phyloP scores from a whole-genome alignment of 352 stramenopile species.

The Globisporangium nodosum region DNA sequence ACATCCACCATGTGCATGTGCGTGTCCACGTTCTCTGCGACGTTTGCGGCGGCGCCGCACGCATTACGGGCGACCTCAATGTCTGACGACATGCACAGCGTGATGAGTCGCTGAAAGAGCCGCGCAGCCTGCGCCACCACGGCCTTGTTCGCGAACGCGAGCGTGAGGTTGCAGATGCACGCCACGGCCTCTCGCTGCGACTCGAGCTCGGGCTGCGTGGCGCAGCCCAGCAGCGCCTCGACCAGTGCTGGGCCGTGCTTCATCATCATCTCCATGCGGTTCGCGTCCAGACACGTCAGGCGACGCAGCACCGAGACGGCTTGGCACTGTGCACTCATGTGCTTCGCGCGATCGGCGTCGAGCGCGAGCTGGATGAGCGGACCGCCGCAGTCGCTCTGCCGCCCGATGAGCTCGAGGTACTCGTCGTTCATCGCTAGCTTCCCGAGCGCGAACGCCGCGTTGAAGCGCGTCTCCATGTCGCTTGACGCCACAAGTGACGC shows the following conservation, averaged over 20 bases:
- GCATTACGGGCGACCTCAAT: slow-evolving; percentile 90
- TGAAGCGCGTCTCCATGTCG: slow-evolving; percentile 90
- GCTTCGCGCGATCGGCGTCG: slow-evolving; percentile 34
- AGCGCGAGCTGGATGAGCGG: slow-evolving; percentile 53
- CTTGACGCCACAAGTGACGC: slow-evolving; percentile 50
- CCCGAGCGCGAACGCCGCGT: slow-evolving; percentile 90
- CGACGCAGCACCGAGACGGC: slow-evolving; percentile 87
- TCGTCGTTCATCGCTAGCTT: slow-evolving; percentile 87
- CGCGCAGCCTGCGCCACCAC: slow-evolving; percentile 39
- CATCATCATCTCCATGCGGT: slow-evolving; percentile 78
- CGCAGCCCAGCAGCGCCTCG: slow-evolving; percentile 39
- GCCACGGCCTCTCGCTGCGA: slow-evolving; percentile 88
- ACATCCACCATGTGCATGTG: slow-evolving; percentile 84
- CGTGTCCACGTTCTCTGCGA: slow-evolving; percentile 79
- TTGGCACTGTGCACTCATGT: slow-evolving; percentile 80
- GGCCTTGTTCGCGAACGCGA: slow-evolving; percentile 77
- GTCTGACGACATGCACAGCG: slow-evolving; percentile 75
- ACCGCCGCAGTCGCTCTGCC: slow-evolving; percentile 40
- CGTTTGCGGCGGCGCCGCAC: slow-evolving; percentile 89
- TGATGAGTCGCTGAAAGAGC: slow-evolving; percentile 63
- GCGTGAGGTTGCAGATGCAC: slow-evolving; percentile 82
- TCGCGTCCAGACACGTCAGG: slow-evolving; percentile 76
- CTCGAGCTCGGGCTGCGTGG: slow-evolving; percentile 59
- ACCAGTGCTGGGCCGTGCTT: slow-evolving; percentile 49
- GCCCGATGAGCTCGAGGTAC: slow-evolving; percentile 60